These are phyloP conservation scores for Blastocladiella emersonii DNA, from an alignment of 371 early-diverging fungal species.

Conservation along the genomic window DNA sequence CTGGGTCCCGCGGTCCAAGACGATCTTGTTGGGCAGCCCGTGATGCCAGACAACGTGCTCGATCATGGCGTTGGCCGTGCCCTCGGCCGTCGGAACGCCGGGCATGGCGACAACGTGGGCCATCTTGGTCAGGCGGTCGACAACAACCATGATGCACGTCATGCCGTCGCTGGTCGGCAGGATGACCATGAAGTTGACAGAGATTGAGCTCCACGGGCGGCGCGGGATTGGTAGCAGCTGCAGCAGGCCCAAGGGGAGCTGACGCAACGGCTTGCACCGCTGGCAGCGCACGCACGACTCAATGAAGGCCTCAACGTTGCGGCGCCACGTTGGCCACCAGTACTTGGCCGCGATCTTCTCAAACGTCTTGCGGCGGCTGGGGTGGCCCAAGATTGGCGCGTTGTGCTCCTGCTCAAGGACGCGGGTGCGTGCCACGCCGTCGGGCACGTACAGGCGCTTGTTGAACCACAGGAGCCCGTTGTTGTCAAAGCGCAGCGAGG, in stretches of 20 bases:
- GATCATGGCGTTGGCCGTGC: conserved; percentile 7
- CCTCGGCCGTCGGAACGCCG: neutral
- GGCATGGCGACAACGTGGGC: neutral
- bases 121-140: neutral
- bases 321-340: conserved; percentile 14
- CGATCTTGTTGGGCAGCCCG: conserved; percentile 19
- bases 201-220: conserved; percentile 7
- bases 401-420: conserved; percentile 10
- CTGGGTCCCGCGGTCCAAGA: conserved; percentile 25
- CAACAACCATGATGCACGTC: conserved; percentile 11
- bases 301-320: conserved; percentile 9
- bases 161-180: conserved; percentile 11
- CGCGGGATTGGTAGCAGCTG: conserved; percentile 11
- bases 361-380: conserved; percentile 13
- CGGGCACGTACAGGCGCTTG: no score
- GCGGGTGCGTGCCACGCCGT: neutral
- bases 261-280: conserved; percentile 10
- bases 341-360: conserved; percentile 11
- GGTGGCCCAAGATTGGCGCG: conserved; percentile 13
- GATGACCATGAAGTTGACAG: conserved; percentile 17
- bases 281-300: conserved; percentile 12
- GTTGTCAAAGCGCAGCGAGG: no score
- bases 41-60: conserved; percentile 15
- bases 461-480: no score
- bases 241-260: conserved; percentile 10